Evolutionary conservation across 345 rosid genomes (phyloP), one percentile per base, ranked within the genome.

Genomic region (Dipteronia sinensis): DNA sequence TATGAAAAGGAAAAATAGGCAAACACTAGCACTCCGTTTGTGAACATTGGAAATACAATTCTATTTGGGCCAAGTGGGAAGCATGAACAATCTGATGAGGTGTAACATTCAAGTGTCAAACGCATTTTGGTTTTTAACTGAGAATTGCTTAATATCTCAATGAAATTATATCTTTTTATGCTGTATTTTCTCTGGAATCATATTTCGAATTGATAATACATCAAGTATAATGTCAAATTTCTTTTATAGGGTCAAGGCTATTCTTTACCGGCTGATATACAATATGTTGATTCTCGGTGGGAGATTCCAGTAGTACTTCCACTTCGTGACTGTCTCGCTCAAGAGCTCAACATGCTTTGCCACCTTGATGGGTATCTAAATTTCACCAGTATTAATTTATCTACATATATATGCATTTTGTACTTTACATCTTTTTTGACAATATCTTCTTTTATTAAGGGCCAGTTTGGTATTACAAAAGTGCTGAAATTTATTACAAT

Each of bases 231-330:
- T 40, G 29, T 20, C 67, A 23, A 19, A 72, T 71, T 81, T 11
- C 44, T 69, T 83, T 65, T 68, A 80, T 90, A 96, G 98, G 99
- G 99, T 65, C 88, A 86, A 78, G 99, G 97, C 65, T 94, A 92
- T 85, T 94, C 99, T 73, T 88, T 96, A 72, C 84, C 98, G n/a
- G 98, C 98, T 65, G 98, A 96, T 84, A 89, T 96, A 76, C 97
- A 96, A 76, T 87, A 90, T 68, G 95, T 91, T 67, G 99, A 96
- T 86, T 89, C 94, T 10, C 89, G 99, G 82, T 89, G 97, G 94
- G 85, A 89, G 72, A 79, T 85, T 17, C 98, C 98, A 4, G 78
- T 92, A 15, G 97, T 96, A 58, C 90, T 92, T 78, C 97, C 97
- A 40, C 95, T 96, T 80, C 97, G 81, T 46, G 99, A 92, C 86